Percentiles rank a stretch among this genome's conserved stretches.
phyloP scores from a whole-genome alignment of 129 eudicot species.

The Chrysanthemum lavandulifolium region DNA sequence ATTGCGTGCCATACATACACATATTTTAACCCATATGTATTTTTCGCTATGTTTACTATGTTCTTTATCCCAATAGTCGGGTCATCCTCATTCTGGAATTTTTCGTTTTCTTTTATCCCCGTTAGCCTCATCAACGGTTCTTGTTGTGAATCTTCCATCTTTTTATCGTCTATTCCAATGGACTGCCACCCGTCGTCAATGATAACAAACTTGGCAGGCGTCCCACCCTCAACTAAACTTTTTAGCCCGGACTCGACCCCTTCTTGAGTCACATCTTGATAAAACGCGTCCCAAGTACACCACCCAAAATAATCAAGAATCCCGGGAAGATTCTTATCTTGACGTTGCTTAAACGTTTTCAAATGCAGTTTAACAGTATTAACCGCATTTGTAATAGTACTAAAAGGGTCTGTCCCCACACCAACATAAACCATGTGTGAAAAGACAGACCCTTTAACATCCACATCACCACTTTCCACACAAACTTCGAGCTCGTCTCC shows the following conservation, averaged over 20 bases:
- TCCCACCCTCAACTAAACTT: slow-evolving; percentile 55
- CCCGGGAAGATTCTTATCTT: slow-evolving; percentile 65
- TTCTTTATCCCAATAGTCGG: slow-evolving; percentile 60
- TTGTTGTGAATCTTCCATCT: slow-evolving; percentile 10
- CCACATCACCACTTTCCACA: slow-evolving; percentile 69
- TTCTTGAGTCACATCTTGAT: slow-evolving; percentile 76
- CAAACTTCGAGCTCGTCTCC: slow-evolving; percentile 62
- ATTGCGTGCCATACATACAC: slow-evolving; percentile 92
- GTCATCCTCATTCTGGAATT: slow-evolving; percentile 68
- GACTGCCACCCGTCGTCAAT: slow-evolving; percentile 95
- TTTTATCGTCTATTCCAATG: slow-evolving; percentile 43
- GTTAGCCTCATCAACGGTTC: slow-evolving; percentile 58
- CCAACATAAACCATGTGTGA: slow-evolving; percentile 47
- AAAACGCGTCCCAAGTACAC: slow-evolving; percentile 94
- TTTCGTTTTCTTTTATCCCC: slow-evolving; percentile 75
- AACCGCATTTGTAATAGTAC: slow-evolving; percentile 49
- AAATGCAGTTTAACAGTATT: slow-evolving; percentile 50
- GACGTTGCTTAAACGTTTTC: slow-evolving; percentile 53
- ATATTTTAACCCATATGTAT: slow-evolving; percentile 57
- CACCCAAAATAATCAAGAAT: slow-evolving; percentile 75
- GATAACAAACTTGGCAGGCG: slow-evolving; percentile 74
- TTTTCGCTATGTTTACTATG: slow-evolving; percentile 58
- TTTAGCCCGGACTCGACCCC: slow-evolving; percentile 78
- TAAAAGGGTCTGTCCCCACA: slow-evolving; percentile 67
- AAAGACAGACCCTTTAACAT: slow-evolving; percentile 37